These are phyloP conservation scores for Fusarium continuum DNA, from an alignment of 2,329 filamentous ascomycete genomes.

Conservation along the genomic window DNA sequence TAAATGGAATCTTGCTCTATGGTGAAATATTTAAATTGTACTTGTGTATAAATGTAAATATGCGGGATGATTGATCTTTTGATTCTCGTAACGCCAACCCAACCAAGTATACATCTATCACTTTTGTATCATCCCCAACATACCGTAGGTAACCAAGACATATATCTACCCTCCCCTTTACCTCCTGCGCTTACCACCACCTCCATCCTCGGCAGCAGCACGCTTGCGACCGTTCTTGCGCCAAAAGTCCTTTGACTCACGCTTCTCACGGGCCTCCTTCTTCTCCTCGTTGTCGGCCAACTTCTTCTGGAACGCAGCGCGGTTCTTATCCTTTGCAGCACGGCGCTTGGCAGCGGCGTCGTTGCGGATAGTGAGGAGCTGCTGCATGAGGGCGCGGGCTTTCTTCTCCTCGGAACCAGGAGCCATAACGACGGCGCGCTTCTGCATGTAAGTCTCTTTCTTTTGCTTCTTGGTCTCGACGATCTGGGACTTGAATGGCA, in stretches of 20 bases:
- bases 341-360: conserved; percentile 87
- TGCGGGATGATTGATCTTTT: conserved; percentile 20
- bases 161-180: conserved; percentile 12
- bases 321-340: conserved; percentile 87
- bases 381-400: conserved; percentile 88
- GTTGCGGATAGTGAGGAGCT: conserved; percentile 88
- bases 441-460: conserved; percentile 89
- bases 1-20: no score
- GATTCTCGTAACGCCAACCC: conserved; percentile 40
- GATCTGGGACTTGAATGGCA: conserved; percentile 95
- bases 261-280: conserved; percentile 86
- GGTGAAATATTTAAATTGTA: neutral
- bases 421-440: conserved; percentile 86
- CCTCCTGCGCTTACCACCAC: conserved; percentile 50
- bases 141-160: neutral
- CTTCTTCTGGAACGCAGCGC: conserved; percentile 82
- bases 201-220: conserved; percentile 54
- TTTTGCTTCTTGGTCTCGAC: conserved; percentile 81
- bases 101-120: conserved; percentile 36
- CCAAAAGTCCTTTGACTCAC: conserved; percentile 94
- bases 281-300: conserved; percentile 85
- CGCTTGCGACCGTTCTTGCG: conserved; percentile 82
- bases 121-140: conserved; percentile 18
- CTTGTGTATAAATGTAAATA: neutral
- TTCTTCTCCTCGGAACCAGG: conserved; percentile 87